These are phyloP conservation scores for Neocallimastix lanati DNA, from an alignment of 192 early-diverging fungal genomes.

Conservation along the genomic window DNA sequence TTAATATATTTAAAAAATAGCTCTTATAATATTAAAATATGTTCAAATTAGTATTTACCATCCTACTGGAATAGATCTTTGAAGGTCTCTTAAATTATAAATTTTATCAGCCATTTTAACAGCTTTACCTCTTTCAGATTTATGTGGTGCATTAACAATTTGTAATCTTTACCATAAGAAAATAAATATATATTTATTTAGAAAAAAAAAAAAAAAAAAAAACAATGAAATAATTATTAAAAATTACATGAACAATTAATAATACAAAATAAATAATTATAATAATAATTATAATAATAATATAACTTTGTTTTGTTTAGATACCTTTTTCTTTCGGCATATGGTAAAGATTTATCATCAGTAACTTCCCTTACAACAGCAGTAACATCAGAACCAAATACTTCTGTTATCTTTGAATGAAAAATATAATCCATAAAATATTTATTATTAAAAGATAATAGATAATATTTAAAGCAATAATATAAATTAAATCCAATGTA, in stretches of 20 bases:
- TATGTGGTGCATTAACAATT: conserved; percentile 25
- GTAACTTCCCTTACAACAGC: conserved; percentile 33
- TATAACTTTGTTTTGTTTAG: no score
- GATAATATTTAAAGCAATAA: background rate
- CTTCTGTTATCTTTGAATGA: conserved; percentile 10
- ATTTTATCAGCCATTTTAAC: conserved; percentile 50
- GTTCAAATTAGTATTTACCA: no score
- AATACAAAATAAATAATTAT: no score
- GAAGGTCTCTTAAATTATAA: conserved; percentile 37
- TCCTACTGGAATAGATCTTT: conserved; percentile 16
- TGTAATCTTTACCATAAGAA: conserved; percentile 13
- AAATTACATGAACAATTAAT: no score
- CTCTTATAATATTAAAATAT: no score
- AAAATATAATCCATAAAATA: no score
- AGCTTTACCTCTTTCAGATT: conserved; percentile 30
- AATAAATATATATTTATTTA: background rate
- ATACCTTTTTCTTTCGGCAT: conserved; percentile 22
- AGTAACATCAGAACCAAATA: conserved; percentile 26
- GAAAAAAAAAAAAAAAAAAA: no score
- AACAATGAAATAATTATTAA: no score
- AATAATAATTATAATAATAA: no score
- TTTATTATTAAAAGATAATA: background rate
- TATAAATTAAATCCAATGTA: conserved; percentile 1
- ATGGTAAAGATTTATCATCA: conserved; percentile 32
- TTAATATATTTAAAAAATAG: no score